A percentile compares a stretch with the other conserved stretches of the same genome.
Evolutionary conservation across 148 eudicot genomes (phyloP).

Genomic region (Hydrangea macrophylla): DNA sequence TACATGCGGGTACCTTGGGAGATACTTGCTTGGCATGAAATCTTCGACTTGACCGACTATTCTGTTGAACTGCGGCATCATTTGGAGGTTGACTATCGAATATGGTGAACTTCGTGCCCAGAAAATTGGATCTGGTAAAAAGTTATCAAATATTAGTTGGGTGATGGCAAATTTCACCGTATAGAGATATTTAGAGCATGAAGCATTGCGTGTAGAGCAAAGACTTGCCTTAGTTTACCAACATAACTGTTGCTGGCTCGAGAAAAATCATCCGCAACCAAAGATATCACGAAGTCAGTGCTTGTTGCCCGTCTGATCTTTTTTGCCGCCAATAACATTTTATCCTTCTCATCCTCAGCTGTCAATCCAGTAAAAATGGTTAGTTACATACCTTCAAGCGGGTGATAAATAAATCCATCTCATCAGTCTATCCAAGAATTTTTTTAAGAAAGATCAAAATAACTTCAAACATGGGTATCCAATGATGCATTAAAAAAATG

Average conservation of each 20-base stretch:
- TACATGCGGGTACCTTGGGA: slow-evolving; percentile 45
- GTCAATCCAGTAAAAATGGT: slow-evolving; percentile 10
- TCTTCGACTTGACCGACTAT: slow-evolving; percentile 36
- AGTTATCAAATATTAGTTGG: slow-evolving; percentile 8
- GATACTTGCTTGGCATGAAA: slow-evolving; percentile 53
- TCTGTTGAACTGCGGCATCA: slow-evolving; percentile 28
- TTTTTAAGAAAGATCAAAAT: neutral
- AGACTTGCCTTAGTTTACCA: slow-evolving; percentile 50
- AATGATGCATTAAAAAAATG: neutral
- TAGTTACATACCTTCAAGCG: neutral
- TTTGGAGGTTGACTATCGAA: slow-evolving; percentile 50
- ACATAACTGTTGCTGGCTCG: slow-evolving; percentile 50
- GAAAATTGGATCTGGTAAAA: slow-evolving; percentile 55
- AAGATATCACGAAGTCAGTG: slow-evolving; percentile 50
- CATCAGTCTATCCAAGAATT: neutral
- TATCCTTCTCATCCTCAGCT: slow-evolving; percentile 58
- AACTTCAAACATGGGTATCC: neutral
- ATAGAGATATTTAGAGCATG: neutral
- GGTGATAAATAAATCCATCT: neutral
- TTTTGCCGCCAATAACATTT: slow-evolving; percentile 50
- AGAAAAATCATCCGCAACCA: slow-evolving; percentile 60
- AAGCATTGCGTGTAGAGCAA: no score
- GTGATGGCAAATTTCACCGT: neutral
- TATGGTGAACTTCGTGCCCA: slow-evolving; percentile 63
- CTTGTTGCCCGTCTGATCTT: slow-evolving; percentile 57